Evolutionary conservation across 345 rosid genomes (phyloP).

Genomic region (Erucastrum elatum): DNA sequence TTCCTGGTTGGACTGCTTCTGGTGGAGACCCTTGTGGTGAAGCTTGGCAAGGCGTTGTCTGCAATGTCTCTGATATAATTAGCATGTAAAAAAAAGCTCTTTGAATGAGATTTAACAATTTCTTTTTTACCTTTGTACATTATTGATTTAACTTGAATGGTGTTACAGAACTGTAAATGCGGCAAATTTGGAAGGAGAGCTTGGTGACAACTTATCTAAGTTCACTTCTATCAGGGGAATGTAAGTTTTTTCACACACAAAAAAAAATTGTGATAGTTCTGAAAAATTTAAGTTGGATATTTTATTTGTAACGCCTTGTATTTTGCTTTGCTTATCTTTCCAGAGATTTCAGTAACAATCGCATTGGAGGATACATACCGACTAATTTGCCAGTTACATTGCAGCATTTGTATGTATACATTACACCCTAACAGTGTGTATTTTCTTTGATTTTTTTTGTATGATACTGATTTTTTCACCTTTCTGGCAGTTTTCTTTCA

Average conservation of each 20-base stretch:
- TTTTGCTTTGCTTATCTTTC: conserved; percentile 9
- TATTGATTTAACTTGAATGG: not conserved
- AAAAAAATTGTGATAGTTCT: not conserved
- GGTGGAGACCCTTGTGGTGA: conserved; percentile 97
- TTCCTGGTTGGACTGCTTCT: conserved; percentile 92
- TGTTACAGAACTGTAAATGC: conserved; percentile 71
- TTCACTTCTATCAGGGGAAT: conserved; percentile 76
- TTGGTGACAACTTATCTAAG: conserved; percentile 64
- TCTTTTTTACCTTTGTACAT: too few species aligned
- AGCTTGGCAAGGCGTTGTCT: conserved; percentile 86
- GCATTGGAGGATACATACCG: conserved; percentile 89
- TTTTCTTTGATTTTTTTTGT: conserved; percentile 2
- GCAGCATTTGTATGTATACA: conserved; percentile 45
- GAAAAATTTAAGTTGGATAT: conserved; percentile 5
- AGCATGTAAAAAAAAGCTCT: conserved; percentile 43
- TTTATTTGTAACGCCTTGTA: conserved; percentile 2
- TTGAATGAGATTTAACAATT: not conserved
- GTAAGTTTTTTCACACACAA: conserved; percentile 47
- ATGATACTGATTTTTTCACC: conserved; percentile 43
- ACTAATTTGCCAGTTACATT: conserved; percentile 72
- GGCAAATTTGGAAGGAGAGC: conserved; percentile 92
- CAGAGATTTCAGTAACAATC: conserved; percentile 95
- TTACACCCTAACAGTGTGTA: conserved; percentile 1
- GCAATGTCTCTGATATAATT: conserved; percentile 57
- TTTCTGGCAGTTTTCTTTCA: conserved; percentile 87